phyloP scores from a whole-genome alignment of 148 eudicot species.

The Nepenthes mirabilis region DNA sequence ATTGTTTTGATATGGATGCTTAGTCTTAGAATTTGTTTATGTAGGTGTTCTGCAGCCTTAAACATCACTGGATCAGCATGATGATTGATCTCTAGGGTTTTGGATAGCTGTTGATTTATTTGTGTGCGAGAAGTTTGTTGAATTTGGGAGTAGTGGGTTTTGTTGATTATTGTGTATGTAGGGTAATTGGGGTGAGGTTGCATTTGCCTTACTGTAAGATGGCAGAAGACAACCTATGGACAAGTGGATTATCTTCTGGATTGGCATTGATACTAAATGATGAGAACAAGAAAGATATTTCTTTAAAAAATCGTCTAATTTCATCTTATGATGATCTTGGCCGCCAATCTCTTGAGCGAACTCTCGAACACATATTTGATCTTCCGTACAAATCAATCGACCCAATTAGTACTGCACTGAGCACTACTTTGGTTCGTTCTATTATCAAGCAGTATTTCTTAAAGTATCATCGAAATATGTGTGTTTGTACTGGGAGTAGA shows the following conservation, averaged over 20 bases:
- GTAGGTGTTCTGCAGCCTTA: too few species aligned
- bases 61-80: too few species aligned
- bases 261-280: slow-evolving; percentile 62
- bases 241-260: slow-evolving; percentile 64
- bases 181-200: slow-evolving; percentile 11
- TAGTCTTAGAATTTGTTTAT: too few species aligned
- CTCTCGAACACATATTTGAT: slow-evolving; percentile 73
- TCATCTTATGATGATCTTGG: slow-evolving; percentile 78
- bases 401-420: slow-evolving; percentile 30
- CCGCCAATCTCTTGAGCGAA: slow-evolving; percentile 76
- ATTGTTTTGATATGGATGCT: too few species aligned
- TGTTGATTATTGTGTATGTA: background rate
- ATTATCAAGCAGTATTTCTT: slow-evolving; percentile 37
- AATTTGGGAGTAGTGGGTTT: background rate
- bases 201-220: slow-evolving; percentile 24
- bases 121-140: background rate
- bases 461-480: slow-evolving; percentile 12
- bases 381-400: slow-evolving; percentile 52
- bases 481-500: slow-evolving; percentile 7
- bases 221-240: slow-evolving; percentile 62
- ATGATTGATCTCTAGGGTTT: too few species aligned
- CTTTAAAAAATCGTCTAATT: slow-evolving; percentile 52
- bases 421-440: slow-evolving; percentile 29
- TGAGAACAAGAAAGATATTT: slow-evolving; percentile 32
- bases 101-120: too few species aligned